These are phyloP conservation scores for Scheffersomyces illinoinensis DNA, from an alignment of 1,139 yeast species.

Conservation along the genomic window DNA sequence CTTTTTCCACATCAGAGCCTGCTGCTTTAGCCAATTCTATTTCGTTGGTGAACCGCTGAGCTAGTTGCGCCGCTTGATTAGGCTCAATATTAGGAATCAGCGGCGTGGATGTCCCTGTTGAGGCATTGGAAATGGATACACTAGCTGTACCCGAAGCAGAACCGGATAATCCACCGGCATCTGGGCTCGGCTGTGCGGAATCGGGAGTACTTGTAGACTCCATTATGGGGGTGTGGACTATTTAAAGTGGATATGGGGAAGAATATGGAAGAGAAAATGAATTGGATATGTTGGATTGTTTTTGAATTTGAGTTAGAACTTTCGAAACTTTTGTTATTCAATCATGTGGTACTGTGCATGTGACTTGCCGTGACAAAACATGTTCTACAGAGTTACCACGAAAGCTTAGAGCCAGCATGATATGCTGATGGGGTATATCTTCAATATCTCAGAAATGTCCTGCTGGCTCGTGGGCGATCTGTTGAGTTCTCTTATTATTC, in stretches of 20 bases:
- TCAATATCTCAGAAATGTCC: too few species aligned
- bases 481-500: too few species aligned
- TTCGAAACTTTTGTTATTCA: neutral
- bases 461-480: too few species aligned
- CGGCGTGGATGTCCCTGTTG: neutral
- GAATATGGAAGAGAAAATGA: too few species aligned
- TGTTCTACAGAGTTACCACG: neutral
- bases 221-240: neutral
- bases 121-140: neutral
- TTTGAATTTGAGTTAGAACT: neutral
- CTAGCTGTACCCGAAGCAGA: neutral
- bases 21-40: slow-evolving; percentile 61
- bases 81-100: slow-evolving; percentile 38
- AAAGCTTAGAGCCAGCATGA: too few species aligned
- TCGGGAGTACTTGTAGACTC: neutral
- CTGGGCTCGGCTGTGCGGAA: neutral
- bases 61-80: slow-evolving; percentile 61
- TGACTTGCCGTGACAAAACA: neutral
- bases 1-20: slow-evolving; percentile 58
- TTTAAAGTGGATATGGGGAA: neutral
- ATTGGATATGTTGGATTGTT: neutral
- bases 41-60: slow-evolving; percentile 59
- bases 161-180: neutral
- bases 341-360: neutral
- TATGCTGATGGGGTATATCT: too few species aligned